These are phyloP conservation scores for Xylaria sp. DNA, from an alignment of 2,329 filamentous ascomycete species.

Conservation along the genomic window DNA sequence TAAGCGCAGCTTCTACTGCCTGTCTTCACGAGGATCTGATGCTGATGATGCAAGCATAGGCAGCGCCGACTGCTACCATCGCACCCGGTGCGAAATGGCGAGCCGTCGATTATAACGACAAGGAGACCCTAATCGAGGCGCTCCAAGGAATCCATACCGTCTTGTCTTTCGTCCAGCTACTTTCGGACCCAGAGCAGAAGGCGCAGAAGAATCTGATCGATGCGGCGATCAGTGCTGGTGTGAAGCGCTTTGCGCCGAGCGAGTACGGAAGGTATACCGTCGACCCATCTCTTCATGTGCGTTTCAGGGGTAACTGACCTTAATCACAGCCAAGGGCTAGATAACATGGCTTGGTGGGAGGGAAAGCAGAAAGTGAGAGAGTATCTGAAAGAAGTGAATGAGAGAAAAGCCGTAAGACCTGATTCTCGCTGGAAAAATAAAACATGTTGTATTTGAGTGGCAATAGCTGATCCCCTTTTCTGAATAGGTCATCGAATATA, in stretches of 20 bases:
- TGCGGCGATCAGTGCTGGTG: constrained; percentile 67
- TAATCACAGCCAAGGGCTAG: constrained; percentile 17
- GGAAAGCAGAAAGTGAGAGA: constrained; percentile 62
- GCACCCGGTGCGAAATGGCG: constrained; percentile 53
- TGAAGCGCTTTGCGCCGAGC: constrained; percentile 70
- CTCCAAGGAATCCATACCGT: constrained; percentile 63
- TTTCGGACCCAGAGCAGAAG: constrained; percentile 49
- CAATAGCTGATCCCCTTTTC: constrained; percentile 1
- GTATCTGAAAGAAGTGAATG: constrained; percentile 65
- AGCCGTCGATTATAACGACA: constrained; percentile 58
- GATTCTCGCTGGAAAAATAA: background rate
- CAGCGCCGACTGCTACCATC: constrained; percentile 36
- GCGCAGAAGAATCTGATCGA: constrained; percentile 68
- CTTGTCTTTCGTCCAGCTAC: constrained; percentile 60
- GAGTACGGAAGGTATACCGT: constrained; percentile 61
- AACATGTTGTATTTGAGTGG: background rate
- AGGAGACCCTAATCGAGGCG: constrained; percentile 50
- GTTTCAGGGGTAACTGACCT: background rate
- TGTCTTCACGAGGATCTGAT: background rate
- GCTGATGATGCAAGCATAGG: constrained; percentile 37
- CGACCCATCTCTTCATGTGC: background rate
- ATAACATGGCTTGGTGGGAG: constrained; percentile 59
- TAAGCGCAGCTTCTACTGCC: constrained; percentile 37
- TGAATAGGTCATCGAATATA: constrained; percentile 64
- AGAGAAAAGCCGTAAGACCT: constrained; percentile 54